phyloP scores from a whole-genome alignment of 78 protist species.

The Dictyostelium citrinum region DNA sequence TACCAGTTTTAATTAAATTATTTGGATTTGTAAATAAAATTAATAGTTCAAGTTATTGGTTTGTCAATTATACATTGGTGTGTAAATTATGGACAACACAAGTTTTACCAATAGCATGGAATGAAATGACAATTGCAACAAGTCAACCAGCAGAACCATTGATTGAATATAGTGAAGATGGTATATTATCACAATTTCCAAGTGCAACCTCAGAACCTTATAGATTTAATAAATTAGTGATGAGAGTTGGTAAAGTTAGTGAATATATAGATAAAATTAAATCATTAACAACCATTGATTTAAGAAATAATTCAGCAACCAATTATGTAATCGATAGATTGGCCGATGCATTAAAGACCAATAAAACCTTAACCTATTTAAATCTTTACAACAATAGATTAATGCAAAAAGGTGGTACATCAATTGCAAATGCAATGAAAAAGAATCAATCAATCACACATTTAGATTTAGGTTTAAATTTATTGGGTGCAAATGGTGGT shows the following conservation, averaged over 20 bases:
- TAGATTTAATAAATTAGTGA: not conserved
- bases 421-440: conserved; percentile 38
- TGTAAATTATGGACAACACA: conserved; percentile 48
- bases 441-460: conserved; percentile 23
- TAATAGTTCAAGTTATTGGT: conserved; percentile 44
- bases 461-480: conserved; percentile 67
- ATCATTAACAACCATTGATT: conserved; percentile 23
- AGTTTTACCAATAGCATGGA: conserved; percentile 51
- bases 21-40: conserved; percentile 37
- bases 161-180: conserved; percentile 29
- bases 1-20: conserved; percentile 5
- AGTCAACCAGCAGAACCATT: conserved; percentile 65
- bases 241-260: conserved; percentile 59
- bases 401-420: conserved; percentile 73
- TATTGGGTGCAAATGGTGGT: conserved; percentile 72
- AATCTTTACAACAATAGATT: conserved; percentile 55
- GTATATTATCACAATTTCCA: conserved; percentile 7
- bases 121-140: conserved; percentile 33
- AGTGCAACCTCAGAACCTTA: not conserved
- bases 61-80: conserved; percentile 59
- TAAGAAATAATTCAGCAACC: conserved; percentile 47
- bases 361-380: conserved; percentile 16
- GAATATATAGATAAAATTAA: conserved; percentile 22
- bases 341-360: conserved; percentile 40
- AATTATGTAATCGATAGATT: conserved; percentile 54